These are phyloP conservation scores for Suhomyces choctaworum DNA, from an alignment of 1,139 yeast genomes.

Conservation along the genomic window DNA sequence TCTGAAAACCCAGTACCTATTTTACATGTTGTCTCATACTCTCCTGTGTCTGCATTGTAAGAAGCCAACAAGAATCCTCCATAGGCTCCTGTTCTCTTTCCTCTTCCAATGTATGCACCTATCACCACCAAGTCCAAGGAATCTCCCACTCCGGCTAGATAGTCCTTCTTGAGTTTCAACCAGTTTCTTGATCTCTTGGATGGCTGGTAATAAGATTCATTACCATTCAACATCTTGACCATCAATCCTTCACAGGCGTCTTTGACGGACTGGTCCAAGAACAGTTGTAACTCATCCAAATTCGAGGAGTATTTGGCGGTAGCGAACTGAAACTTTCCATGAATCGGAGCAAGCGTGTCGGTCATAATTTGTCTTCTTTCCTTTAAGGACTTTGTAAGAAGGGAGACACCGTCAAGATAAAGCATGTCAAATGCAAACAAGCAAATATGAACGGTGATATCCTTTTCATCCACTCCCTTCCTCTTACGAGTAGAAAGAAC, in stretches of 20 bases:
- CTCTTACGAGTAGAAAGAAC: constrained; percentile 89
- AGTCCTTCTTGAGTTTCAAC: constrained; percentile 93
- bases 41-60: constrained; percentile 86
- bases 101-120: constrained; percentile 93
- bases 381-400: constrained; percentile 64
- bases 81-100: constrained; percentile 91
- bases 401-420: constrained; percentile 67
- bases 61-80: constrained; percentile 94
- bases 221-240: constrained; percentile 87
- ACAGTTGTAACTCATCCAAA: constrained; percentile 77
- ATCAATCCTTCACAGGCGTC: constrained; percentile 94
- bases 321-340: constrained; percentile 84
- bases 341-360: constrained; percentile 57
- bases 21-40: constrained; percentile 92
- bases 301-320: constrained; percentile 70
- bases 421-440: constrained; percentile 88
- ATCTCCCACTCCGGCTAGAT: constrained; percentile 92
- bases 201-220: constrained; percentile 86
- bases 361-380: constrained; percentile 68
- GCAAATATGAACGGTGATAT: constrained; percentile 88
- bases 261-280: constrained; percentile 84
- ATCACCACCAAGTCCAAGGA: constrained; percentile 90
- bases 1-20: constrained; percentile 98
- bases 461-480: constrained; percentile 84
- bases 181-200: constrained; percentile 93